Evolutionary conservation across 1,284 basidiomycete species (phyloP), one percentile per base, ranked within the genome.

Genomic region (Cryptococcus amylolentus): DNA sequence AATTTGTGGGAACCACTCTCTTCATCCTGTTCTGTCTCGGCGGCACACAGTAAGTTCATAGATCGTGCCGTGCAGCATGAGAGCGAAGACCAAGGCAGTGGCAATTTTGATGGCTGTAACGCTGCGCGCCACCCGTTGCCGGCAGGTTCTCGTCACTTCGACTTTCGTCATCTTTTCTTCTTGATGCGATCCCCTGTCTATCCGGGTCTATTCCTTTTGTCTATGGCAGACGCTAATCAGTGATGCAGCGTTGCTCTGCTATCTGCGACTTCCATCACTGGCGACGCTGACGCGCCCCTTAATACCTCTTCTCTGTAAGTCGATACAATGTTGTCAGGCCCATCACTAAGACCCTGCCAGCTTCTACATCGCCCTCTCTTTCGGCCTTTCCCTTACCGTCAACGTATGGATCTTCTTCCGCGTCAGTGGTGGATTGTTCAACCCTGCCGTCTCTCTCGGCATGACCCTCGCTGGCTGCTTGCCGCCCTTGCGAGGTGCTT

Each of bases 361-460:
- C 42, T 71, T 80, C 31, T 80, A 71, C 71, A 79, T 80, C 51
- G 69, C 77, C 28, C 63, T 81, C 41, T 75, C 74, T 18, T 81
- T 81, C 62, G 80, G 80, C 9, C 77, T 80, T 62, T 76, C 73
- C 10, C 69, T 81, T 23, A 67, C 70, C 10, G 75, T 77, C 47
- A 72, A 71, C 52, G 77, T 75, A 8, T 80, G 77, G 77, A 73
- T 76, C 61, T 80, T 80, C 69, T 80, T 79, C 71, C 71, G 79
- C 37, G 67, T 76, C 42, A 72, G 69, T 7, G 75, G 77, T 39
- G 75, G 75, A 45, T 65, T 77, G 9, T 76, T 76, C 69, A 81
- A 80, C 69, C 79, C 79, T 7, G 79, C 79, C 18, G 72, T 74
- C 10, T 79, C 79, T 3, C 70, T 81, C 14, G 77, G 77, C 3